Evolutionary conservation across 2,329 filamentous ascomycete genomes (phyloP).

Genomic region (Trematosphaeria pertusa): DNA sequence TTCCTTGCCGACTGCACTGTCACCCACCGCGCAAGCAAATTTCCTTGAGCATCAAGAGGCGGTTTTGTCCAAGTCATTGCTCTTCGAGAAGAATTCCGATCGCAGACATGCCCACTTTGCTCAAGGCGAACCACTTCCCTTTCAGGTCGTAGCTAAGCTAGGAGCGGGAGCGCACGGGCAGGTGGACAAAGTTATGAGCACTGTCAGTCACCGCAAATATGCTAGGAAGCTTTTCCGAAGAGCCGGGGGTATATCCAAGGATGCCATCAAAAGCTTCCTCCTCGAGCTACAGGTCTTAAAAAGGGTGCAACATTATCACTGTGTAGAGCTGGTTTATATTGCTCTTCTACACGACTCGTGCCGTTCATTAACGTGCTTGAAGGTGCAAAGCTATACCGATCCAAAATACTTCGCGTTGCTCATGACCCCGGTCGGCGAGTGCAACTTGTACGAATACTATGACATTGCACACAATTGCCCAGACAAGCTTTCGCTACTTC

Average conservation of each 20-base stretch:
- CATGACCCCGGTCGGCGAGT: conserved; percentile 30
- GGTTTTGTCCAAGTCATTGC: conserved; percentile 15
- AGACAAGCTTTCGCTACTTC: conserved; percentile 3
- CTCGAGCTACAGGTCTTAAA: conserved; percentile 11
- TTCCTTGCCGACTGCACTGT: conserved; percentile 14
- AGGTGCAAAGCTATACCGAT: conserved; percentile 31
- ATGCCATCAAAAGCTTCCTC: conserved; percentile 13
- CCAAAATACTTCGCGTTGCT: conserved; percentile 29
- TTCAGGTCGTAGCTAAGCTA: conserved; percentile 9
- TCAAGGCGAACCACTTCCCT: conserved; percentile 9
- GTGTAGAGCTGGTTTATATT: conserved; percentile 5
- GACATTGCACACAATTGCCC: background rate
- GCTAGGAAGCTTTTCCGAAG: conserved; percentile 5
- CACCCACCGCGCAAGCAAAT: conserved; percentile 2
- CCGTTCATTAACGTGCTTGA: too few relatives aligned
- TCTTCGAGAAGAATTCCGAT: conserved; percentile 11
- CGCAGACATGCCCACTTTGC: conserved; percentile 8
- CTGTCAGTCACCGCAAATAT: conserved; percentile 1
- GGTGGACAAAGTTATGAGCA: conserved; percentile 13
- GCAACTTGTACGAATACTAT: conserved; percentile 11
- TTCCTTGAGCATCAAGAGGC: conserved; percentile 10
- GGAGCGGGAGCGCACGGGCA: conserved; percentile 9
- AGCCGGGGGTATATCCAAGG: conserved; percentile 5
- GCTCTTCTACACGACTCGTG: background rate
- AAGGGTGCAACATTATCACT: conserved; percentile 14